These are phyloP conservation scores for Pseudotsuga menziesii DNA, from an alignment of 75 land plant genomes.

Conservation along the genomic window DNA sequence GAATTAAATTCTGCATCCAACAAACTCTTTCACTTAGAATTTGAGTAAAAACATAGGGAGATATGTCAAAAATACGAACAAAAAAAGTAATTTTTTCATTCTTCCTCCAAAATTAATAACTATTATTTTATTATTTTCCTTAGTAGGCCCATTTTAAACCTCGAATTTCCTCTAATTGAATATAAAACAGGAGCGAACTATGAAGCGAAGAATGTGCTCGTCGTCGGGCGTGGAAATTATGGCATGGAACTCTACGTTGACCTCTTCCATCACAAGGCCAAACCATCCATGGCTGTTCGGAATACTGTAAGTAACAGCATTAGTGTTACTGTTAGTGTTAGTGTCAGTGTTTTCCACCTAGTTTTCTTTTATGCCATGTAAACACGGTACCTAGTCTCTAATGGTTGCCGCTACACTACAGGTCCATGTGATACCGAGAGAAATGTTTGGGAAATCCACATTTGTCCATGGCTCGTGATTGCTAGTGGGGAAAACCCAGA, in stretches of 20 bases:
- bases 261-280: constrained; percentile 59
- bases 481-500: constrained; percentile 92
- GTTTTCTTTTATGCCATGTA: constrained; percentile 21
- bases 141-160: no score
- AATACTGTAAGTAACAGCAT: constrained; percentile 34
- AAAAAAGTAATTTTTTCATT: no score
- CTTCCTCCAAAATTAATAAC: no score
- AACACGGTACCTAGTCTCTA: constrained; percentile 26
- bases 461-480: constrained; percentile 55
- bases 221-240: constrained; percentile 81
- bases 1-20: no score
- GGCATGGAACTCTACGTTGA: constrained; percentile 91
- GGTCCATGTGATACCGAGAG: constrained; percentile 77
- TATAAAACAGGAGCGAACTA: constrained; percentile 55
- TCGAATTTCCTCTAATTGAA: no score
- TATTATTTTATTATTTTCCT: no score
- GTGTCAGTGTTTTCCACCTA: no score
- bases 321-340: no score
- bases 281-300: constrained; percentile 59
- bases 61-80: no score
- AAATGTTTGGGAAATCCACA: constrained; percentile 61
- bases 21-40: no score
- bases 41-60: no score
- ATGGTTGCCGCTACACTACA: constrained; percentile 6
- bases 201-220: constrained; percentile 52